These are phyloP conservation scores for Centella asiatica DNA, from an alignment of 129 eudicot genomes.

Conservation along the genomic window DNA sequence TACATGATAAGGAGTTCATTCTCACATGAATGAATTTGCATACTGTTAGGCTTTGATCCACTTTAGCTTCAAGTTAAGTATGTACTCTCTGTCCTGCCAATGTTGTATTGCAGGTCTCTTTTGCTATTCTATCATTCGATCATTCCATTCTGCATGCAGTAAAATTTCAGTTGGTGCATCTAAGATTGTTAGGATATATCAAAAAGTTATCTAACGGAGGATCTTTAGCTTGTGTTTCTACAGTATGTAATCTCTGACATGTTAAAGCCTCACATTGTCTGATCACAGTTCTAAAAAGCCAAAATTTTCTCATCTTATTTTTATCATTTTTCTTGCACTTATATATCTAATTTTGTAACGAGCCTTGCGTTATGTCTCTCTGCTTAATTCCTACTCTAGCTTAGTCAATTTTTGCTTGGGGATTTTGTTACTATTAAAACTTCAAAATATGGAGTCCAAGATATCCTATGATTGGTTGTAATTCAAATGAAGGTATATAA, in stretches of 20 bases:
- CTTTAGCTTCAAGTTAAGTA: no score
- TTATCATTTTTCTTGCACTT: not conserved
- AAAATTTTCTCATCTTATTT: not conserved
- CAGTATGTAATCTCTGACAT: conserved; percentile 1
- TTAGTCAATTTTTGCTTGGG: not conserved
- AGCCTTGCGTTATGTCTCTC: not conserved
- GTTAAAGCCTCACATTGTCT: not conserved
- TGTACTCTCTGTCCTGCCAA: no score
- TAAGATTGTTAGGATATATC: no score
- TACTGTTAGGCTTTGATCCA: no score
- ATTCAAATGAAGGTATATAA: not conserved
- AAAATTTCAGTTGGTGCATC: no score
- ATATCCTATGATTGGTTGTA: not conserved
- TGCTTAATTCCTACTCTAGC: not conserved
- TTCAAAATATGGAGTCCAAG: not conserved
- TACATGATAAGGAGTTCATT: not conserved
- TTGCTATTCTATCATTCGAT: no score
- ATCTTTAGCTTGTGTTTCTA: no score
- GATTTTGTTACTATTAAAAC: not conserved
- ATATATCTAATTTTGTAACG: not conserved
- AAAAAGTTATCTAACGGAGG: no score
- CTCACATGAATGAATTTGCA: not conserved
- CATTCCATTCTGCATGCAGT: not conserved
- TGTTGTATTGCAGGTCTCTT: no score
- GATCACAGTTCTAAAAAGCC: not conserved